These are phyloP conservation scores for Tolypocladium endophyticum DNA, from an alignment of 2,329 filamentous ascomycete species.

Conservation along the genomic window DNA sequence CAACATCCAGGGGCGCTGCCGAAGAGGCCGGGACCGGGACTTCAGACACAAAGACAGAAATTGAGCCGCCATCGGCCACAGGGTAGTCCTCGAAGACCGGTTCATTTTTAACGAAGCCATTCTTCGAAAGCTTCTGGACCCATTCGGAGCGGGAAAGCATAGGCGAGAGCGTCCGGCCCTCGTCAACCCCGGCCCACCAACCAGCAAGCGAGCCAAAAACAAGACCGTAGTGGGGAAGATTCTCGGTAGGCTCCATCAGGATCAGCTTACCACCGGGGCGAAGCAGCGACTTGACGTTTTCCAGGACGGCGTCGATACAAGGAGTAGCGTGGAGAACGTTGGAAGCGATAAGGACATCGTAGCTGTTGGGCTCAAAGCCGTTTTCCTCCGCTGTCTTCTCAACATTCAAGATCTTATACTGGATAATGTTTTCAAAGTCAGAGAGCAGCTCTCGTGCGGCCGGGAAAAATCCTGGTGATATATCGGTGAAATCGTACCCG, in stretches of 20 bases:
- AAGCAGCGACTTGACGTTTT: not conserved
- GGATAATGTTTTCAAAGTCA: not conserved
- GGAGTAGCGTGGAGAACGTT: not conserved
- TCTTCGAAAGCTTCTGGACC: not conserved
- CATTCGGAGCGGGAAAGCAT: not conserved
- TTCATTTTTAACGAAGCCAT: not conserved
- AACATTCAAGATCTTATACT: not conserved
- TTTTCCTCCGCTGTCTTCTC: not conserved
- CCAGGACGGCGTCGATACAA: not conserved
- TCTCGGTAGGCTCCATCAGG: not conserved
- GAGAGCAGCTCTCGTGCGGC: not conserved
- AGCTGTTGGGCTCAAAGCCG: not conserved
- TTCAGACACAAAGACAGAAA: not conserved
- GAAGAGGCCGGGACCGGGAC: not conserved
- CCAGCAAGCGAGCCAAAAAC: not conserved
- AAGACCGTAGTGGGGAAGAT: not conserved
- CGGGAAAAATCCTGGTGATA: not conserved
- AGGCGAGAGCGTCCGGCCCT: not conserved
- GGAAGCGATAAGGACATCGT: not conserved
- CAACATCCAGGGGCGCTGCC: not conserved
- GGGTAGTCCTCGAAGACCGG: not conserved
- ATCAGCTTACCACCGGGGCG: not conserved
- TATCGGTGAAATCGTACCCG: not conserved
- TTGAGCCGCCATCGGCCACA: not conserved
- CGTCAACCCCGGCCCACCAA: not conserved